Evolutionary conservation across 2,329 filamentous ascomycete genomes (phyloP), one percentile per base, ranked within the genome.

Genomic region (Aspergillus costaricaensis): DNA sequence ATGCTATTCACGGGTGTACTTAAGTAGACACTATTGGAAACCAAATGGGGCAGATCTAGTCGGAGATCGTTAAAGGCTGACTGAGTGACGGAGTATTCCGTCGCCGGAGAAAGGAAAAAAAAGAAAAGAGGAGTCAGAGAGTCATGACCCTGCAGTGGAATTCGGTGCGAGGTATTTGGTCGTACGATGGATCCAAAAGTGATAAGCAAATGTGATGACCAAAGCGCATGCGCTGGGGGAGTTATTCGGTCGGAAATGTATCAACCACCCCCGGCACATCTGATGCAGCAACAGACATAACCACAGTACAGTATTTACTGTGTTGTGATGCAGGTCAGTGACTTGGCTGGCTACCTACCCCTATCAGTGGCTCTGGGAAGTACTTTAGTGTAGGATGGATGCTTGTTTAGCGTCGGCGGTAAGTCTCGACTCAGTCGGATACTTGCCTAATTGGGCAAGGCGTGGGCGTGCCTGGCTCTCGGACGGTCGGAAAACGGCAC

Each of bases 351-450:
- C 36, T 12, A 30, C 39, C 25, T 10, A 41, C 39, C 32, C 51
- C 51, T 53, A 53, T 53, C 51, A 38, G 38, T 44, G 39, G 21
- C 32, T 23, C 23, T 32, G 41, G 39, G 17, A n/a, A 12, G 41
- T 44, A 19, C 41, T 44, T 44, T 19, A 36, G 32, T 36, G 32
- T 12, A 21, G 19, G 19, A 19, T 44, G 41, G 41, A 44, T 19
- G 41, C 41, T 44, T 44, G 41, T 44, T 44, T 44, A 55, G 53
- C 25, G 53, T 32, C 53, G 39, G 41, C 53, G 53, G 43, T 41
- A 36, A 44, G 27, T 55, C 53, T 55, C 53, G 53, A 55, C 53
- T 55, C 52, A 38, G 39, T 55, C 38, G 52, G 25, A 44, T 38
- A 43, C 52, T 55, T 55, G 27, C 52, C 52, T 39, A 12, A 15